phyloP scores from a whole-genome alignment of 306 rosid species.

The Oemleria cerasiformis region DNA sequence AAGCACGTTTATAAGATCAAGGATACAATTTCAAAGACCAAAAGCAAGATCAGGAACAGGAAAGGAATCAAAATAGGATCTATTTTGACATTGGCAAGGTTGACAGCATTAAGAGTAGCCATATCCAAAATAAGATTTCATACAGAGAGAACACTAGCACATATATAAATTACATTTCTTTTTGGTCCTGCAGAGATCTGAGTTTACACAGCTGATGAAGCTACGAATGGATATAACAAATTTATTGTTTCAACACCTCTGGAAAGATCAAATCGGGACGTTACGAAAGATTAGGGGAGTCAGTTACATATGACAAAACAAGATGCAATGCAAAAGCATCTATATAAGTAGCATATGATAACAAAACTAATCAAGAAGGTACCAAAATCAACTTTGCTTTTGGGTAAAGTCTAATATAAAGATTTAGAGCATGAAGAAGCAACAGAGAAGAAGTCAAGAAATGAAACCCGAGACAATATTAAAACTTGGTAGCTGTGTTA shows the following conservation, averaged over 20 bases:
- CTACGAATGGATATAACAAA: background rate
- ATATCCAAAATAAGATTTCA: too few relatives aligned
- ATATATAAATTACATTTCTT: too few relatives aligned
- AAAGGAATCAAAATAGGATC: too few relatives aligned
- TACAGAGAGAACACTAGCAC: too few relatives aligned
- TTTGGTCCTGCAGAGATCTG: too few relatives aligned
- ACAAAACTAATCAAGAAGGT: background rate
- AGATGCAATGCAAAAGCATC: background rate
- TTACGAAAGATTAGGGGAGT: background rate
- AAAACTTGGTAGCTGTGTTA: slow-evolving; percentile 1
- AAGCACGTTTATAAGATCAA: too few relatives aligned
- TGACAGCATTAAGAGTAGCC: too few relatives aligned
- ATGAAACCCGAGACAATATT: background rate
- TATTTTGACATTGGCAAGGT: too few relatives aligned
- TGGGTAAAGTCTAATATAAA: background rate
- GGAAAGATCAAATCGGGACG: background rate
- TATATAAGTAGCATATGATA: background rate
- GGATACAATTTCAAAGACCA: too few relatives aligned
- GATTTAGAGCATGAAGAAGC: background rate
- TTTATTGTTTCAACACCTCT: background rate
- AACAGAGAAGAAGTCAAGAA: background rate
- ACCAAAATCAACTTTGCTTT: background rate
- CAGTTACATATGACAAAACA: background rate
- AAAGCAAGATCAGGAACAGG: too few relatives aligned
- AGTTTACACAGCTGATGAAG: background rate